Evolutionary conservation across 208 protist species (phyloP), one percentile per base, ranked within the genome.

Genomic region (Crithidia sp.): DNA sequence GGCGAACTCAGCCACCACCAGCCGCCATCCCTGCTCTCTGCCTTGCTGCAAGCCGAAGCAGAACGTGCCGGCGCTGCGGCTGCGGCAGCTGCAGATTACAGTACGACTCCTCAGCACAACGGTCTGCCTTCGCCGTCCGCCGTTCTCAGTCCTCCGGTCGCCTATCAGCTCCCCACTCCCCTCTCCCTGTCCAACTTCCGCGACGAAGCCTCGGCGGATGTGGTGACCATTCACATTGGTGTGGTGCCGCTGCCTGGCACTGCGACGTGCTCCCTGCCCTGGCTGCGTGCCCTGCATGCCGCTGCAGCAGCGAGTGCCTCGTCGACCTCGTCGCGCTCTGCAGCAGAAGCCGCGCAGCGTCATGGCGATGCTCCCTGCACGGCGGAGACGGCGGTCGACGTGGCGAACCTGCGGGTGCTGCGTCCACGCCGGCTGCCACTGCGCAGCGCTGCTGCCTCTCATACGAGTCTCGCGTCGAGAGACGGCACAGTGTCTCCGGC

Each of bases 241-340:
- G 87, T 92, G 1, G 84, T 84, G 37, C 84, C 82, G 36, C 73
- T 87, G 41, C 83, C 83, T 17, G 71, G 58, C n/a, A n/a, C 5
- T 37, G 14, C 60, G 17, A 19, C 7, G 9, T 7, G 7, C 49
- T 28, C 28, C 14, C 6, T 60, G 65, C 65, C 65, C 41, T 70
- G 65, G 65, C 41, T 70, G 53, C 52, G 65, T 50, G 65, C 19
- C 41, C 41, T 70, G 53, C 63, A 58, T 39, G 40, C 49, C 40
- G 36, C 39, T 12, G 63, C 63, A 5, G 14, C 50, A 43, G 14
- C 63, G n/a, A 9, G 19, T 10, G 37, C 55, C 7, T 14, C 19
- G 50, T 40, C 55, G 28, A 1, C 7, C 7, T 16, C 57, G 12
- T 14, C 6, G 13, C 7, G 49, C 4, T 6, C 49, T 4, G 45